A percentile compares a stretch with the other conserved stretches of the same genome.
phyloP scores from a whole-genome alignment of 139 green algal genomes.

The Asterochloris erici region DNA sequence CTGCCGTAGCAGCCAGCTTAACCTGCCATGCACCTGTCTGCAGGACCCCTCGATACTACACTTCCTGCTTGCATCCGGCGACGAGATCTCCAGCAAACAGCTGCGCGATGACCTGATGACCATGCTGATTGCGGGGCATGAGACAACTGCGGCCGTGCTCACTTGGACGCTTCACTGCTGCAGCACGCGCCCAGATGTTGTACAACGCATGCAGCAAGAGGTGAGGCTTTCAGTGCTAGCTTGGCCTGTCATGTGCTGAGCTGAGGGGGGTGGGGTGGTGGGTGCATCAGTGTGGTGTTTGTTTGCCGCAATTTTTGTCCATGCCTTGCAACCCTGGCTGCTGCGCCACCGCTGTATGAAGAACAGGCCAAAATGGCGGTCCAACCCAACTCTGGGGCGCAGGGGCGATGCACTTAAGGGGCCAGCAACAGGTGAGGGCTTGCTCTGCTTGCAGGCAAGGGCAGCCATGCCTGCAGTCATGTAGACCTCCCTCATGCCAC shows the following conservation, averaged over 20 bases:
- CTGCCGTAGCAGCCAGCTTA: too few species aligned
- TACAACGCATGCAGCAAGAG: conserved; percentile 55
- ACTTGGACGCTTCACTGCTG: conserved; percentile 92
- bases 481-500: too few species aligned
- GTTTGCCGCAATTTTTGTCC: too few species aligned
- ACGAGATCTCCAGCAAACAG: conserved; percentile 89
- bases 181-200: conserved; percentile 60
- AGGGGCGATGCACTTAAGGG: too few species aligned
- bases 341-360: too few species aligned
- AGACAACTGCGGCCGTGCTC: conserved; percentile 94
- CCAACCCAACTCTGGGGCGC: too few species aligned
- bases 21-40: too few species aligned
- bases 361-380: too few species aligned
- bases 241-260: neutral
- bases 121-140: conserved; percentile 95
- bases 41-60: conserved; percentile 92
- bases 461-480: too few species aligned
- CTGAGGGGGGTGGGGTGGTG: neutral
- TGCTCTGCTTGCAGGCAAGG: too few species aligned
- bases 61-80: conserved; percentile 87
- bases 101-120: conserved; percentile 98
- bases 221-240: conserved; percentile 25
- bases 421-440: too few species aligned
- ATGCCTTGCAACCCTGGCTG: too few species aligned
- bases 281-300: neutral